Base-by-base conservation (phyloP, 441 rosid genomes). In the Rhodomyrtus psidioides region DNA sequence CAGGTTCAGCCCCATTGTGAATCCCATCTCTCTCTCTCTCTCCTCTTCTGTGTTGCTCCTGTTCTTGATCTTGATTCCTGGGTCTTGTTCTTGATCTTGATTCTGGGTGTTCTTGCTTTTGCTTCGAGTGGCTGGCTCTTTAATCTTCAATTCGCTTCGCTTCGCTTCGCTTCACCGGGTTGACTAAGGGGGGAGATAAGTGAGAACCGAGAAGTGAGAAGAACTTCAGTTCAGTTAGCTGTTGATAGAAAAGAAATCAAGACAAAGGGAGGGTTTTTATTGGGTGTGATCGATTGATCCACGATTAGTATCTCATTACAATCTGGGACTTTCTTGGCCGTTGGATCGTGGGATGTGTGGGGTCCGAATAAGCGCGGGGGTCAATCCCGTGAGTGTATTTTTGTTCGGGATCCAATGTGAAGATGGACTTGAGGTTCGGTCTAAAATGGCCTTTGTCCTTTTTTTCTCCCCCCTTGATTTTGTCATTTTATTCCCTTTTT, bases 1-100 rank as follows among this genome's bases (percentile, higher is more conserved):
- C 28, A 97, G 88, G 86, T 97, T 96, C 90, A 97, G 90, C 62
- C 98, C 92, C 99, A 97, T 97, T 44, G 96, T 92, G 93, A 93
- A 91, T 42, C 97, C 97, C 91, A 94, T 93, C 88, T 76, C n/a
- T n/a, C 86, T 54, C 53, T 55, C 62, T 74, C 34, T 84, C 82
- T 8, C 26, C 53, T 49, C 53, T 49, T 12, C 53, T 51, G 53
- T 39, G 6, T 21, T 21, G 2, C 53, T 2, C 27, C 16, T 42
- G 81, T 46, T 28, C 82, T 24, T 26, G 55, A 1, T 55, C 56
- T 81, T 49, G 83, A 53, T 10, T 76, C 53, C 24, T 42, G 3
- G n/a, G 2, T 44, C 82, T 76, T 27, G 70, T 0, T 65, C 57
- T 55, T 55, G 60, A 26, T 57, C 60, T 57, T 26, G 60, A 10